A percentile compares a stretch with the other conserved stretches of the same genome.
Evolutionary conservation across 2,329 filamentous ascomycete species (phyloP).

Genomic region (Curvularia spicifera): DNA sequence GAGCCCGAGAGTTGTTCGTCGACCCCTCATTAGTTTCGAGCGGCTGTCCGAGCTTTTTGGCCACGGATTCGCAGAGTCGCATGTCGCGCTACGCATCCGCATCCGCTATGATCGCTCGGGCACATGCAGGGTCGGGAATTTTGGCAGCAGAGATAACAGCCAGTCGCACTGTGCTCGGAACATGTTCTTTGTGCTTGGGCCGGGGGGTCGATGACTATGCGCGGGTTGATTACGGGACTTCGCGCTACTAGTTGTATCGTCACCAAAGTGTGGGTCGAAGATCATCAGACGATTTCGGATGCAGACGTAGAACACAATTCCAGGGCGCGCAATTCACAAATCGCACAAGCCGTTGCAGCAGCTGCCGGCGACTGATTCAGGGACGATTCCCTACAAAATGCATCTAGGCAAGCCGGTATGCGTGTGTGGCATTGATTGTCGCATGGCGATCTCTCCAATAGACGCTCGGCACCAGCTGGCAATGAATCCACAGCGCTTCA

Average conservation of each 20-base stretch:
- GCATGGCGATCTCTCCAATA: constrained; percentile 44
- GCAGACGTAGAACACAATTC: constrained; percentile 14
- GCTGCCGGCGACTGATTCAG: constrained; percentile 16
- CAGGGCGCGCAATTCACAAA: constrained; percentile 15
- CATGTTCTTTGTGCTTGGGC: constrained; percentile 5
- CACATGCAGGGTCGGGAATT: constrained; percentile 38
- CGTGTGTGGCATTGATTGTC: constrained; percentile 41
- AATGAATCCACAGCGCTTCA: constrained; percentile 44
- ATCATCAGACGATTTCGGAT: constrained; percentile 17
- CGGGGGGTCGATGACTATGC: constrained; percentile 10
- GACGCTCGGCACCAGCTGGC: constrained; percentile 43
- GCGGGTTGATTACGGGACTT: constrained; percentile 16
- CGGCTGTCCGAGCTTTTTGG: constrained; percentile 30
- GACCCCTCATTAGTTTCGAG: constrained; percentile 37
- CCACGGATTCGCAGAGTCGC: constrained; percentile 33
- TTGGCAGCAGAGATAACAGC: constrained; percentile 17
- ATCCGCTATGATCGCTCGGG: constrained; percentile 34
- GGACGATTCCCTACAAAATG: constrained; percentile 15
- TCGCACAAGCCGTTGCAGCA: constrained; percentile 10
- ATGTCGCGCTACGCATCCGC: constrained; percentile 41
- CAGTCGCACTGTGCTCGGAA: constrained; percentile 10
- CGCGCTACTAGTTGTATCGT: constrained; percentile 20
- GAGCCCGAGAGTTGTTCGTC: constrained; percentile 32
- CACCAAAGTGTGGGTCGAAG: constrained; percentile 19
- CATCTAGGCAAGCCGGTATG: constrained; percentile 19